A percentile compares a stretch with the other conserved stretches of the same genome.
Conservation (phyloP, 768 basidiomycete genomes). For the Dioszegia crocea region DNA sequence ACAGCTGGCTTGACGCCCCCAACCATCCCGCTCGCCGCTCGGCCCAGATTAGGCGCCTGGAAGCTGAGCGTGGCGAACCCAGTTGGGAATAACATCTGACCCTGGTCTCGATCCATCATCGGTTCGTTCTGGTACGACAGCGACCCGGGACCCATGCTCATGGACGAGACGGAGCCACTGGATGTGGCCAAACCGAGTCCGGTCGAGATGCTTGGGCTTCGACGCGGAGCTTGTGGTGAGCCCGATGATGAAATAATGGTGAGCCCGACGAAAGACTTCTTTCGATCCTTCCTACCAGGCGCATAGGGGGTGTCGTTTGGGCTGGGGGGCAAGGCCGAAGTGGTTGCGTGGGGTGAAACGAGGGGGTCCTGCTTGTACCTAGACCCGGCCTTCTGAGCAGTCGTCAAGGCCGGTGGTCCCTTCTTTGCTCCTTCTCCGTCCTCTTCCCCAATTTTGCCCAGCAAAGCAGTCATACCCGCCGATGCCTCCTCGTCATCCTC, state of each 20-base stretch:
- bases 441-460: constrained; percentile 40
- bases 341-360: not conserved
- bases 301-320: too few species aligned
- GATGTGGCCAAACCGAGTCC: constrained; percentile 12
- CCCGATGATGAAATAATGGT: constrained; percentile 38
- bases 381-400: constrained; percentile 1
- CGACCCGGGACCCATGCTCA: constrained; percentile 1
- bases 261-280: constrained; percentile 46
- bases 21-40: constrained; percentile 31
- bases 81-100: constrained; percentile 74
- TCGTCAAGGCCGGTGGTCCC: not conserved
- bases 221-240: not conserved
- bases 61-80: constrained; percentile 67
- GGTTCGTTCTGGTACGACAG: not conserved
- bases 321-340: not conserved
- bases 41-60: constrained; percentile 59
- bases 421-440: constrained; percentile 15
- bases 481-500: constrained; percentile 34
- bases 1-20: constrained; percentile 18
- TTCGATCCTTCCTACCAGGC: constrained; percentile 13
- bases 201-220: not conserved
- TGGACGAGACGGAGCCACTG: not conserved
- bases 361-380: constrained; percentile 3
- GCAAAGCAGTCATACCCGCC: constrained; percentile 40
- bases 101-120: constrained; percentile 60